Percentiles rank a stretch among this genome's conserved stretches.
These are phyloP conservation scores for Noccaea caerulescens DNA, from an alignment of 345 rosid species.

Conservation along the genomic window DNA sequence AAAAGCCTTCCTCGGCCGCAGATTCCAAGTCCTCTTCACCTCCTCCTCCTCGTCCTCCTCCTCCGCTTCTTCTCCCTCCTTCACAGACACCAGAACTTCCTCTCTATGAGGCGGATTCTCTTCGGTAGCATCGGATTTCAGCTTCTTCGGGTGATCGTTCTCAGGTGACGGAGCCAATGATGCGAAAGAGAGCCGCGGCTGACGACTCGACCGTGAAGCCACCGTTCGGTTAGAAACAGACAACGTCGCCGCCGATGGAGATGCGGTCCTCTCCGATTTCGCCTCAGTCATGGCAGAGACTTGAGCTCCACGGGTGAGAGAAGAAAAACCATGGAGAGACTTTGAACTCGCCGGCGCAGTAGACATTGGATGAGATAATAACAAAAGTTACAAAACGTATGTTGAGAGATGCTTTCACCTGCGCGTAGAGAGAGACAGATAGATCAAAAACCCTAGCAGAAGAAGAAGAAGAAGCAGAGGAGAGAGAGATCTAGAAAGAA, in stretches of 20 bases:
- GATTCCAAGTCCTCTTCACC: constrained; percentile 74
- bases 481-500: constrained; percentile 15
- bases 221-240: constrained; percentile 38
- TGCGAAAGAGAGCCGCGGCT: constrained; percentile 54
- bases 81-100: constrained; percentile 29
- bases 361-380: constrained; percentile 47
- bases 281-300: constrained; percentile 34
- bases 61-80: constrained; percentile 43
- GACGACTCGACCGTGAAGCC: constrained; percentile 72
- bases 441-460: constrained; percentile 39
- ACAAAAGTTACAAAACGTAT: neutral
- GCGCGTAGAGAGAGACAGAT: constrained; percentile 7
- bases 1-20: constrained; percentile 63
- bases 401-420: constrained; percentile 3
- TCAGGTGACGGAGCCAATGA: constrained; percentile 49
- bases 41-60: constrained; percentile 51
- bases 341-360: constrained; percentile 68
- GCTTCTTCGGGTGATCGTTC: constrained; percentile 25
- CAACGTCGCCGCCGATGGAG: constrained; percentile 41
- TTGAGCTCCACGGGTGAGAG: constrained; percentile 43
- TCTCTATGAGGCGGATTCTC: constrained; percentile 33
- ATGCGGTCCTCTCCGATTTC: constrained; percentile 39
- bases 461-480: neutral
- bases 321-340: constrained; percentile 74
- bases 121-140: constrained; percentile 24